Evolutionary conservation across 2,329 filamentous ascomycete genomes (phyloP).

Genomic region (Colletotrichum sp.): DNA sequence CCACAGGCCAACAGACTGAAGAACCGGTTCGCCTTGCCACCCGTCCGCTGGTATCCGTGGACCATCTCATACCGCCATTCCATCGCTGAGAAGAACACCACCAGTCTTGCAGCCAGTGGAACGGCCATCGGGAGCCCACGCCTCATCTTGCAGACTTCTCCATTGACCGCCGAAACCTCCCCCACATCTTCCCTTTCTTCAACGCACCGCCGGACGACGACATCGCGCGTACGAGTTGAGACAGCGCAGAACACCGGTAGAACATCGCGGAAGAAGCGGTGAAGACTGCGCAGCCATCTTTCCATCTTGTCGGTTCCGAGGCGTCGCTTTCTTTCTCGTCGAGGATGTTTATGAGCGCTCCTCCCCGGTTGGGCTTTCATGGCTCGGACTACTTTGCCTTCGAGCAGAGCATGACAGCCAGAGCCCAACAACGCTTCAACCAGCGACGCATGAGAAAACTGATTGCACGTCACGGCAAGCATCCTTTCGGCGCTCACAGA

Average conservation of each 20-base stretch:
- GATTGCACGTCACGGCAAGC: slow-evolving; percentile 4
- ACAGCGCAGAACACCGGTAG: not conserved
- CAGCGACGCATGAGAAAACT: slow-evolving; percentile 7
- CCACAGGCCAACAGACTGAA: not conserved
- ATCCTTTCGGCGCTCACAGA: not conserved
- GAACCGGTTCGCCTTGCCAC: slow-evolving; percentile 20
- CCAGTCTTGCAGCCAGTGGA: slow-evolving; percentile 1
- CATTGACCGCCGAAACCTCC: slow-evolving; percentile 10
- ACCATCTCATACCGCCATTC: slow-evolving; percentile 16
- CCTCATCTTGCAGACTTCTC: slow-evolving; percentile 7
- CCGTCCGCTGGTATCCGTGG: slow-evolving; percentile 13
- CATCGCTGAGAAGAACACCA: not conserved
- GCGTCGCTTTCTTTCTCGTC: not conserved
- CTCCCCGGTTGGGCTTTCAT: slow-evolving; percentile 12
- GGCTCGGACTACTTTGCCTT: slow-evolving; percentile 18
- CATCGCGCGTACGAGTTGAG: slow-evolving; percentile 13
- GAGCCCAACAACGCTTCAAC: slow-evolving; percentile 2
- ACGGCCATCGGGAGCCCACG: slow-evolving; percentile 5
- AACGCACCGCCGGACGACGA: slow-evolving; percentile 14
- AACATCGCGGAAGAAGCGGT: slow-evolving; percentile 6
- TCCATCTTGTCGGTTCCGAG: not conserved
- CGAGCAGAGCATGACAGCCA: slow-evolving; percentile 9
- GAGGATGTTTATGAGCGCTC: slow-evolving; percentile 21
- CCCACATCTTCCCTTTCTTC: not conserved
- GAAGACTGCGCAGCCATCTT: not conserved